phyloP scores from a whole-genome alignment of 2,329 filamentous ascomycete genomes.

The Botrytis medusae region DNA sequence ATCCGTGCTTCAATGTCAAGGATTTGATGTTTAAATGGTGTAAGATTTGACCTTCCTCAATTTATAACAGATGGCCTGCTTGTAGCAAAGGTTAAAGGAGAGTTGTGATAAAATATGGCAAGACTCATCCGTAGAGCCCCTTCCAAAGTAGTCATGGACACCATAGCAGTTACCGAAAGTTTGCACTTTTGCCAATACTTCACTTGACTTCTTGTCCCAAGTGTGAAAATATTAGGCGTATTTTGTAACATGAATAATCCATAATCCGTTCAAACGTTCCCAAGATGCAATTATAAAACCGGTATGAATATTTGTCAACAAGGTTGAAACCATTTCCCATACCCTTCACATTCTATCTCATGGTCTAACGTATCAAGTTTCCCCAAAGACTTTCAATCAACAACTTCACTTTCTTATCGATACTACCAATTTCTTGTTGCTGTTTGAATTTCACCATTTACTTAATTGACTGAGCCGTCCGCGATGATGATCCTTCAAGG shows the following conservation, averaged over 20 bases:
- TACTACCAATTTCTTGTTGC: not conserved
- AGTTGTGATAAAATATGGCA: not conserved
- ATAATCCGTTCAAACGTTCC: not conserved
- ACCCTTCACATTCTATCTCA: not conserved
- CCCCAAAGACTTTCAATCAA: not conserved
- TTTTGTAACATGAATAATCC: not conserved
- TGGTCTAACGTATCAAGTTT: not conserved
- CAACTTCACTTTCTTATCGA: too few species aligned
- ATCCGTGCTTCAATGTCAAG: not conserved
- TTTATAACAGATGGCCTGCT: not conserved
- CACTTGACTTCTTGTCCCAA: not conserved
- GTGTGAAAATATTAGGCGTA: not conserved
- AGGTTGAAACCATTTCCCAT: not conserved
- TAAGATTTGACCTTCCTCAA: too few species aligned
- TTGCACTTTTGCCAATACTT: not conserved
- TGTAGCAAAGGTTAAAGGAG: fast-evolving
- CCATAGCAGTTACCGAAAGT: constrained; percentile 2
- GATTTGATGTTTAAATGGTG: not conserved
- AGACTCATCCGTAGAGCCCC: not conserved
- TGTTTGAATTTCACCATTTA: not conserved
- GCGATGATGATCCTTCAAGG: constrained; percentile 19
- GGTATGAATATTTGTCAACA: not conserved
- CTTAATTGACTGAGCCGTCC: not conserved
- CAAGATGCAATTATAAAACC: not conserved
- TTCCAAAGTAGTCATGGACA: not conserved